Evolutionary conservation across 1,139 yeast species (phyloP), one percentile per base, ranked within the genome.

Genomic region (Yamadazyma diddensiae): DNA sequence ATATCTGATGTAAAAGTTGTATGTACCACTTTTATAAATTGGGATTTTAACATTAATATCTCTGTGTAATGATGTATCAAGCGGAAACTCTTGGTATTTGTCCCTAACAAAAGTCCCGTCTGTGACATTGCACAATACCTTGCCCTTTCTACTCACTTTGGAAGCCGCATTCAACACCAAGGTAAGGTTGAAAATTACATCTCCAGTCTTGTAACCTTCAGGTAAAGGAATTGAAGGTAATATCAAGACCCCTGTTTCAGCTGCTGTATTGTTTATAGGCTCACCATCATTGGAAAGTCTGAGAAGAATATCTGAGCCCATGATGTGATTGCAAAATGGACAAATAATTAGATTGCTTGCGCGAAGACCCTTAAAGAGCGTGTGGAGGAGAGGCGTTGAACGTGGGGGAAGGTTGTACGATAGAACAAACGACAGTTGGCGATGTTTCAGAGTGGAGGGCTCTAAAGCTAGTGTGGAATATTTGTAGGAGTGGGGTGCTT

Each of bases 1-100:
- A 48, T 75, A 79, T 14, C 77, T 63, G 13, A 80, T 60, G 49
- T 75, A 82, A 53, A 74, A 90, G 40, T 83, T 72, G 56, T 73
- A 92, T 3, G 94, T 73, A 6, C 97, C 98, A 2, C 97, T 87
- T n/a, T 55, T 59, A 48, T 59, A 76, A 37, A 92, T 73, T 7
- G 74, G 68, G 31, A 92, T 64, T 36, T 75, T 78, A 15, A 90
- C 59, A 24, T 65, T 55, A 31, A 76, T 67, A 53, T 87, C 94
- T 51, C 70, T 51, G 51, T 74, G 74, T 58, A 83, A 77, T 3
- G 75, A 65, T 17, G 71, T 57, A 12, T 59, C 62, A 17, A 78
- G 59, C 29, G 74, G 66, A 34, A 57, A 55, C 31, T 72, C 63
- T 42, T 70, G 65, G 54, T 75, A 84, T 34, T 59, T 63, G 30